phyloP scores from a whole-genome alignment of 768 basidiomycete genomes.

The Fistulinella prunicolor region DNA sequence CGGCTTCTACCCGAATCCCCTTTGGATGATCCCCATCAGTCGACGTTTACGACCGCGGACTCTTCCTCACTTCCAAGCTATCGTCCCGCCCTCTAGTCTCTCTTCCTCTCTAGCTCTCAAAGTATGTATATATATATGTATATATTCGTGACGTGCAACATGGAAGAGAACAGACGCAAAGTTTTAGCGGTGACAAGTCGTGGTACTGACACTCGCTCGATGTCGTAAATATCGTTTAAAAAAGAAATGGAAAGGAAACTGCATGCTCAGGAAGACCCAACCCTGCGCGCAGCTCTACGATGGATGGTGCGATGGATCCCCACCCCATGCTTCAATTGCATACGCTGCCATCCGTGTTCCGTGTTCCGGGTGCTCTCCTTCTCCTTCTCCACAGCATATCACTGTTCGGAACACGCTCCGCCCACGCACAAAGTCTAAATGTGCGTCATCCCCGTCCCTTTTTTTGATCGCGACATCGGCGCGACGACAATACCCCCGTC shows the following conservation, averaged over 20 bases:
- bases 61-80: too few relatives aligned
- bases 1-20: background rate
- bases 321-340: background rate
- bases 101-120: too few relatives aligned
- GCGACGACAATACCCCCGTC: background rate
- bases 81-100: background rate
- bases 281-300: background rate
- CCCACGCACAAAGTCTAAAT: conserved; percentile 17
- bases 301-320: too few relatives aligned
- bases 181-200: background rate
- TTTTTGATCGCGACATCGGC: conserved; percentile 5
- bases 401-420: background rate
- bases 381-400: background rate
- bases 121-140: too few relatives aligned
- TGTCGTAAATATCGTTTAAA: conserved; percentile 5
- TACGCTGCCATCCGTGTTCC: background rate
- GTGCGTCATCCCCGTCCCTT: conserved; percentile 11
- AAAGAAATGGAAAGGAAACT: too few relatives aligned
- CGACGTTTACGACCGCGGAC: background rate
- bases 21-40: background rate
- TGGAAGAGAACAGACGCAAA: background rate
- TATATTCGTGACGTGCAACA: background rate
- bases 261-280: background rate
- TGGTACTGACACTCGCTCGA: background rate
- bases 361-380: background rate